Conservation (phyloP, 331 rosid genomes). For the Malus hybrid region DNA sequence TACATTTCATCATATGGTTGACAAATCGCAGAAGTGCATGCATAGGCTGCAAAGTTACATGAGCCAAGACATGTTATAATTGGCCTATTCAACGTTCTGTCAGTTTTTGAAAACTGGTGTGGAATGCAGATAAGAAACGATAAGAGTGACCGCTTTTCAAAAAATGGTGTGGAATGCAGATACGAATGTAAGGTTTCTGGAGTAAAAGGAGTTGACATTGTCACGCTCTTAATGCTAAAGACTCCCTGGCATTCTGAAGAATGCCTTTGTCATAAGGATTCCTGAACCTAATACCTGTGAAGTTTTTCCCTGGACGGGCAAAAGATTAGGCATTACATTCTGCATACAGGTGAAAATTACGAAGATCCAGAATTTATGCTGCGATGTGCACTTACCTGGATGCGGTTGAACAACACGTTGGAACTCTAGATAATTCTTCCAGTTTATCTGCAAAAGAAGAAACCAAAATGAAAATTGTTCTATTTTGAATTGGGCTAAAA, state of each 20-base stretch:
- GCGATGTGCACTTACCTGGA: constrained; percentile 23
- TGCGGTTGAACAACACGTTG: constrained; percentile 19
- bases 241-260: constrained; percentile 34
- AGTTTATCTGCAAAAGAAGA: constrained; percentile 22
- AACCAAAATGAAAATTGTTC: background rate
- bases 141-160: too few species aligned
- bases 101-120: background rate
- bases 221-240: constrained; percentile 10
- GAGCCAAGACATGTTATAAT: background rate
- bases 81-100: background rate
- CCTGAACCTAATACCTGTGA: constrained; percentile 15
- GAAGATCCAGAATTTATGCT: background rate
- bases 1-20: background rate
- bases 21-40: background rate
- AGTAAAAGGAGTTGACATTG: background rate
- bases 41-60: background rate
- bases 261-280: constrained; percentile 42
- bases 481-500: background rate
- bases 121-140: too few species aligned
- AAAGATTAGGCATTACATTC: background rate
- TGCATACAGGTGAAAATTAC: background rate
- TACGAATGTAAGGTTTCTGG: background rate
- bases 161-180: background rate
- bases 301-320: constrained; percentile 16
- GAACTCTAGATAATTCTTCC: constrained; percentile 49